A percentile compares a stretch with the other conserved stretches of the same genome.
These are phyloP conservation scores for Suillus bovinus DNA, from an alignment of 768 basidiomycete genomes.

Conservation along the genomic window DNA sequence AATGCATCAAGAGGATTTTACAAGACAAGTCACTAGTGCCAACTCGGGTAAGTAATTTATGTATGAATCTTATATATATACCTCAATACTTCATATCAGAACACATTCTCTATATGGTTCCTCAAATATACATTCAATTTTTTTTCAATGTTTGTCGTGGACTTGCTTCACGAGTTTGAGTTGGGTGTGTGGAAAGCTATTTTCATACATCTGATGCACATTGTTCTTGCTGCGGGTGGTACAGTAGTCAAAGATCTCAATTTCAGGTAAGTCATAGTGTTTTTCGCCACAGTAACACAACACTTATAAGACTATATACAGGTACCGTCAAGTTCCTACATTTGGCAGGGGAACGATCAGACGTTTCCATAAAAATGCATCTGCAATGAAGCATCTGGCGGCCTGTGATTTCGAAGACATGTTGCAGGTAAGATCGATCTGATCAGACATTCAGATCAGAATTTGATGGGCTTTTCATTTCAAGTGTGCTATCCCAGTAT, in stretches of 20 bases:
- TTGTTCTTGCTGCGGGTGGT: slow-evolving; percentile 16
- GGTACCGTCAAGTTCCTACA: slow-evolving; percentile 30
- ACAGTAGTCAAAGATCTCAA: slow-evolving; percentile 17
- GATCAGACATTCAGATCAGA: not conserved
- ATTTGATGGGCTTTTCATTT: not conserved
- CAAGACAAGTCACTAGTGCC: slow-evolving; percentile 17
- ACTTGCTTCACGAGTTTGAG: slow-evolving; percentile 28
- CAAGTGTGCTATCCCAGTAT: slow-evolving; percentile 37
- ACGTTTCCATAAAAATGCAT: slow-evolving; percentile 32
- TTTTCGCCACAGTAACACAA: too few relatives aligned
- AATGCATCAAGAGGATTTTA: slow-evolving; percentile 8
- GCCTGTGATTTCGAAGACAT: slow-evolving; percentile 43
- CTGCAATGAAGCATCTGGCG: slow-evolving; percentile 35
- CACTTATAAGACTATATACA: slow-evolving; percentile 12
- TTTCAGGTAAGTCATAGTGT: slow-evolving; percentile 11
- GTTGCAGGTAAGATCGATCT: slow-evolving; percentile 25
- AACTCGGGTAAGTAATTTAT: slow-evolving; percentile 8
- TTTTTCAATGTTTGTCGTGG: slow-evolving; percentile 17
- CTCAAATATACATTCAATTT: slow-evolving; percentile 14
- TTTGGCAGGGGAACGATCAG: slow-evolving; percentile 37
- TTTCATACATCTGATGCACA: slow-evolving; percentile 24
- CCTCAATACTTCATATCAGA: slow-evolving; percentile 23
- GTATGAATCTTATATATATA: too few relatives aligned
- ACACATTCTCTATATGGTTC: slow-evolving; percentile 34
- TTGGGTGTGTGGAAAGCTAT: slow-evolving; percentile 26